Percentiles rank a stretch among this genome's conserved stretches.
phyloP scores from a whole-genome alignment of 371 early-diverging fungal genomes.

The Rhizopus stolonifer region DNA sequence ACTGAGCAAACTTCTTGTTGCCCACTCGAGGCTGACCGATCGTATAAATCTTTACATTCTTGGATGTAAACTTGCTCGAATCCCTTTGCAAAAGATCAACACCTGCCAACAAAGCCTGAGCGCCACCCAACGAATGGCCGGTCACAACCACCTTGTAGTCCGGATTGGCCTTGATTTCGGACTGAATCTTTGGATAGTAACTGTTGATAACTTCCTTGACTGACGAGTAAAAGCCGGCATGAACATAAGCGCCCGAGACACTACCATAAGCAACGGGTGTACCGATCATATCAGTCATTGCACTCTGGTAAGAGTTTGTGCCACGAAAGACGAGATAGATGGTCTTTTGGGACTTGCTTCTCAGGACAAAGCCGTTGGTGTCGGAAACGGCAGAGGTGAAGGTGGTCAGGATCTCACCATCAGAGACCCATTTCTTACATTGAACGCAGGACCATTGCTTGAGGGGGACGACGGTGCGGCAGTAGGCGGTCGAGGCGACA shows the following conservation, averaged over 20 bases:
- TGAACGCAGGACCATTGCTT: constrained; percentile 16
- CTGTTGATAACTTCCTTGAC: background rate
- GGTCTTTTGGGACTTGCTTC: constrained; percentile 15
- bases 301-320: constrained; percentile 9
- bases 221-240: constrained; percentile 12
- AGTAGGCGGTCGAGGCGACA: constrained; percentile 23
- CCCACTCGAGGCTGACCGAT: constrained; percentile 30
- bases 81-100: constrained; percentile 26
- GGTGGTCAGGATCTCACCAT: constrained; percentile 15
- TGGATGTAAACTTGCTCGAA: constrained; percentile 1
- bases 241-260: constrained; percentile 21
- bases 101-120: constrained; percentile 19
- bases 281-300: constrained; percentile 8
- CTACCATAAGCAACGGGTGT: background rate
- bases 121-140: constrained; percentile 25
- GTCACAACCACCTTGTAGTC: constrained; percentile 14
- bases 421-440: constrained; percentile 18
- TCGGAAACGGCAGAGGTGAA: constrained; percentile 12
- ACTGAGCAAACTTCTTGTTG: constrained; percentile 26
- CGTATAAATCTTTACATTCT: constrained; percentile 19
- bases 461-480: constrained; percentile 5
- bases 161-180: constrained; percentile 3
- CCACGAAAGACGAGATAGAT: constrained; percentile 27
- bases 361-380: constrained; percentile 18
- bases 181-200: constrained; percentile 6